phyloP scores from a whole-genome alignment of 805 yeast genomes.

The Kluyveromyces dobzhanskii region DNA sequence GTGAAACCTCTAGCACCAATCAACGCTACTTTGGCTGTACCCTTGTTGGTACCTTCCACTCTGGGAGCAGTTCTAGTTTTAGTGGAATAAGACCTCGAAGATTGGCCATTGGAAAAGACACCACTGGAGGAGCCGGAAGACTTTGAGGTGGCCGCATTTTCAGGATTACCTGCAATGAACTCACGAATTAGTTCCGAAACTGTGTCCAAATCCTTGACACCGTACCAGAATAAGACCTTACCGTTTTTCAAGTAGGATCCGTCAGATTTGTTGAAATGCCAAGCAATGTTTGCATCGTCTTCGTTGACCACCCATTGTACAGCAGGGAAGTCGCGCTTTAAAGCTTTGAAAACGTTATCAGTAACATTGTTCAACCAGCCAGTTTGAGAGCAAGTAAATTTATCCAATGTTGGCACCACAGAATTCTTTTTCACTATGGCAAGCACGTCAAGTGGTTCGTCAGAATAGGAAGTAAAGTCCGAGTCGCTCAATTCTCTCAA shows the following conservation, averaged over 20 bases:
- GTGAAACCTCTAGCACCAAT: slow-evolving; percentile 99
- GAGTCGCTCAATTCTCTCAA: slow-evolving; percentile 58
- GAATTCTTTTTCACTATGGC: slow-evolving; percentile 64
- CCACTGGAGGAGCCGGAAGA: slow-evolving; percentile 32
- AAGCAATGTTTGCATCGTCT: slow-evolving; percentile 80
- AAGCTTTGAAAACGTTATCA: slow-evolving; percentile 82
- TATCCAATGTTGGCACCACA: slow-evolving; percentile 63
- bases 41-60: slow-evolving; percentile 51
- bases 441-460: slow-evolving; percentile 90
- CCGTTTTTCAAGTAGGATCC: slow-evolving; percentile 92
- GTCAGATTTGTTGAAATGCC: slow-evolving; percentile 89
- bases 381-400: slow-evolving; percentile 74
- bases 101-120: slow-evolving; percentile 39
- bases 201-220: slow-evolving; percentile 55
- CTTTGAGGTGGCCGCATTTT: slow-evolving; percentile 7
- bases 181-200: slow-evolving; percentile 56
- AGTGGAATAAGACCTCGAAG: slow-evolving; percentile 36
- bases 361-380: slow-evolving; percentile 98
- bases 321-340: slow-evolving; percentile 61
- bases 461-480: slow-evolving; percentile 75
- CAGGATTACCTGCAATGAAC: slow-evolving; percentile 35
- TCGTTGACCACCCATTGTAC: slow-evolving; percentile 88
- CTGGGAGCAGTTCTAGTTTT: slow-evolving; percentile 47
- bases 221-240: slow-evolving; percentile 90
- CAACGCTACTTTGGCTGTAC: slow-evolving; percentile 70